phyloP scores from a whole-genome alignment of 495 filamentous ascomycete species.

The Parachaetomium inaequale region DNA sequence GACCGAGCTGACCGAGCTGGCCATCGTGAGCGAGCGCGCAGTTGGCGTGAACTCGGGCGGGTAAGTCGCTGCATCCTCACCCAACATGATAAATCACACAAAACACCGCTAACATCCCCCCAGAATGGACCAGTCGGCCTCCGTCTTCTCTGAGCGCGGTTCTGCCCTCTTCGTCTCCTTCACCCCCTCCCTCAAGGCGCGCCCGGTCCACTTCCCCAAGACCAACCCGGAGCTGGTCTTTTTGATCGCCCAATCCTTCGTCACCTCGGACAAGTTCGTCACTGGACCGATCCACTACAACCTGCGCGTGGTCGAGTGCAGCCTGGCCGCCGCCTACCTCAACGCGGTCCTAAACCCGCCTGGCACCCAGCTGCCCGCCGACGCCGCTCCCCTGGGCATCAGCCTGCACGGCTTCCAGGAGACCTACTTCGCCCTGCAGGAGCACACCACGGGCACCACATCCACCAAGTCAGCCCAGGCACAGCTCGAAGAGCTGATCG shows the following conservation, averaged over 20 bases:
- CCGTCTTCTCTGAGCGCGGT: slow-evolving; percentile 81
- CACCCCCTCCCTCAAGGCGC: slow-evolving; percentile 69
- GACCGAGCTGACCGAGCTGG: slow-evolving; percentile 81
- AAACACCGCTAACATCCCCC: not conserved
- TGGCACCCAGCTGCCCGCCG: slow-evolving; percentile 63
- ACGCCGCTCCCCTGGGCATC: slow-evolving; percentile 78
- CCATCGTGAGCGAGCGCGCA: slow-evolving; percentile 88
- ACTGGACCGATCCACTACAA: slow-evolving; percentile 94
- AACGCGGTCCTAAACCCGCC: slow-evolving; percentile 51
- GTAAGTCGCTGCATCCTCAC: slow-evolving; percentile 49
- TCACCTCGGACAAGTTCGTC: slow-evolving; percentile 89
- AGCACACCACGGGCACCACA: slow-evolving; percentile 30
- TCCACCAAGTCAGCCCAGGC: slow-evolving; percentile 30
- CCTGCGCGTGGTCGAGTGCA: slow-evolving; percentile 92
- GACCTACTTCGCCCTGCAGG: slow-evolving; percentile 65
- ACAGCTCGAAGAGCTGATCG: slow-evolving; percentile 67
- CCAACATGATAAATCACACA: not conserved
- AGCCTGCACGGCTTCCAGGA: slow-evolving; percentile 84
- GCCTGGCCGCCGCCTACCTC: slow-evolving; percentile 71
- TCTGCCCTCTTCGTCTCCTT: slow-evolving; percentile 90
- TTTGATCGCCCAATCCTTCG: slow-evolving; percentile 90
- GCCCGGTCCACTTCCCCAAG: slow-evolving; percentile 78
- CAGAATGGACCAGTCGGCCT: slow-evolving; percentile 97
- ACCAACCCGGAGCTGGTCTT: slow-evolving; percentile 82
- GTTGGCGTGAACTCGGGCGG: slow-evolving; percentile 97